These are phyloP conservation scores for Talaromyces sp. DNA, from an alignment of 2,329 filamentous ascomycete genomes.

Conservation along the genomic window DNA sequence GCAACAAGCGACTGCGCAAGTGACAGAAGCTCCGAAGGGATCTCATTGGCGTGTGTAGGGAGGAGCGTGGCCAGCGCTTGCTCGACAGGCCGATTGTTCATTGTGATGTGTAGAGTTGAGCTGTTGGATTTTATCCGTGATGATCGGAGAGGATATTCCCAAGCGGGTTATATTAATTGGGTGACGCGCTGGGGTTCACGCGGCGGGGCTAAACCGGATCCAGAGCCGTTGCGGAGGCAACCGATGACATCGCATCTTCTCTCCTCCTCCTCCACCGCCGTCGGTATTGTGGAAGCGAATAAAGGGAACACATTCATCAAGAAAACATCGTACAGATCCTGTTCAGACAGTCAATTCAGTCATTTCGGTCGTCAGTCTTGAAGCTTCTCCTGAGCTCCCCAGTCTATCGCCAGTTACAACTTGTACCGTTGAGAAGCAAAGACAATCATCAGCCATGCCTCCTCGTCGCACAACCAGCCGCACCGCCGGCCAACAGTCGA, in stretches of 20 bases:
- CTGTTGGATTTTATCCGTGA: slow-evolving; percentile 15
- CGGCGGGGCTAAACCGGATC: slow-evolving; percentile 33
- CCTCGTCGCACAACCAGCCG: slow-evolving; percentile 32
- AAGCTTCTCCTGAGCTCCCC: no score
- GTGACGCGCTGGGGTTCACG: not conserved
- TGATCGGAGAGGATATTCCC: slow-evolving; percentile 16
- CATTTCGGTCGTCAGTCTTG: no score
- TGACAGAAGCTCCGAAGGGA: slow-evolving; percentile 65
- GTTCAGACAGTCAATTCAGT: no score
- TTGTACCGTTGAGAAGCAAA: not conserved
- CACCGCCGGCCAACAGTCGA: slow-evolving; percentile 46
- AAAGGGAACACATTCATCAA: not conserved
- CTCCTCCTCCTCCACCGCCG: not conserved
- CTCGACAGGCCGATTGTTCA: slow-evolving; percentile 67
- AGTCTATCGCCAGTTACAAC: no score
- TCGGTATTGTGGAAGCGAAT: not conserved
- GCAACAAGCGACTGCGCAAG: slow-evolving; percentile 68
- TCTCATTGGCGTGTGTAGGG: slow-evolving; percentile 61
- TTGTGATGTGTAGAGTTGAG: slow-evolving; percentile 26
- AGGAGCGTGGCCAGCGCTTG: slow-evolving; percentile 67
- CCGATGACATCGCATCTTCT: slow-evolving; percentile 1
- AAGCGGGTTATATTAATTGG: slow-evolving; percentile 11
- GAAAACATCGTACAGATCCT: not conserved
- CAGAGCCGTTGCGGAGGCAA: slow-evolving; percentile 14
- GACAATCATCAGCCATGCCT: slow-evolving; percentile 28